Conservation (phyloP, 2,329 filamentous ascomycete species). For the Balansia obtecta region DNA sequence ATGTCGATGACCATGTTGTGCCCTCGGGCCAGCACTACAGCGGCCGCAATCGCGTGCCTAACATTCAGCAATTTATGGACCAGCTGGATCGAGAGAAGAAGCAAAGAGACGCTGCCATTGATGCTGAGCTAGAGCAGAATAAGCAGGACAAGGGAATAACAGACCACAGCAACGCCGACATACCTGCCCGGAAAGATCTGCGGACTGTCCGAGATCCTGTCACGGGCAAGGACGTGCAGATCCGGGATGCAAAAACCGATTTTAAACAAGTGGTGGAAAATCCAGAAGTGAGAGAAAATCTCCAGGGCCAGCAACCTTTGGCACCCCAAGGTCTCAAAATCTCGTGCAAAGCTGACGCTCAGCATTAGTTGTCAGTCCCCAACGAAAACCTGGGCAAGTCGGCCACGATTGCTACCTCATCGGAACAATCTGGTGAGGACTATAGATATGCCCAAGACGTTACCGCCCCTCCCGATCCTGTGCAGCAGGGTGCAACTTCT, state of each 20-base stretch:
- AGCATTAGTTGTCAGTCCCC: slow-evolving; percentile 59
- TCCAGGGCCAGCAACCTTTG: not conserved
- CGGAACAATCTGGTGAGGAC: slow-evolving; percentile 60
- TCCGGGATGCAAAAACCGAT: slow-evolving; percentile 65
- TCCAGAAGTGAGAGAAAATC: slow-evolving; percentile 40
- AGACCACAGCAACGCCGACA: slow-evolving; percentile 29
- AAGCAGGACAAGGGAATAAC: slow-evolving; percentile 23
- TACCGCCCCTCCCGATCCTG: slow-evolving; percentile 79
- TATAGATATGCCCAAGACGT: slow-evolving; percentile 81
- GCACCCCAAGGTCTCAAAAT: not conserved
- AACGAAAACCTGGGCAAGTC: slow-evolving; percentile 77
- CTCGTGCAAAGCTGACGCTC: not conserved
- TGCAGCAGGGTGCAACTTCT: slow-evolving; percentile 69
- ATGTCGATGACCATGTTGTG: slow-evolving; percentile 26
- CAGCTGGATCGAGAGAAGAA: slow-evolving; percentile 69
- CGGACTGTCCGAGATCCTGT: slow-evolving; percentile 77
- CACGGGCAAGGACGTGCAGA: slow-evolving; percentile 74
- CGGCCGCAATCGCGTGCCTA: slow-evolving; percentile 72
- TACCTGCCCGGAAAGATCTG: slow-evolving; percentile 34
- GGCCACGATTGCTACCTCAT: slow-evolving; percentile 58
- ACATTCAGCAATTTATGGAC: slow-evolving; percentile 72
- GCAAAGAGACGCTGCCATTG: slow-evolving; percentile 58
- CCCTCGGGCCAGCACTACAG: slow-evolving; percentile 62
- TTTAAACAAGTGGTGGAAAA: slow-evolving; percentile 59
- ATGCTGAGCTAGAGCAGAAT: slow-evolving; percentile 36